Percentiles rank a stretch among this genome's conserved stretches.
Evolutionary conservation across 2,329 filamentous ascomycete genomes (phyloP).

Genomic region (Pseudovirgaria hyperparasitica): DNA sequence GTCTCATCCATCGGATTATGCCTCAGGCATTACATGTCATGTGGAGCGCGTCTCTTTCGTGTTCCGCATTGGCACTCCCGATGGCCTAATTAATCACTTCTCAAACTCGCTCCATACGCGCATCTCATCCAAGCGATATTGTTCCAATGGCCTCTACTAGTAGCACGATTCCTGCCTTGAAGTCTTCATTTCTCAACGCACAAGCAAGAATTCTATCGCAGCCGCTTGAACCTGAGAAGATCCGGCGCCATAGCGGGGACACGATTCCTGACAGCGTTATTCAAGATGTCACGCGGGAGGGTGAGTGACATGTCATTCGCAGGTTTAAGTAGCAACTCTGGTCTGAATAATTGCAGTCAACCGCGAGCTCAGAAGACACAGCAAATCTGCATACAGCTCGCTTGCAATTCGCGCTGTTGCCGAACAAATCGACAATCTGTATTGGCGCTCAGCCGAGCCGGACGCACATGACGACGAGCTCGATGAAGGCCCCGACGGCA

Average conservation of each 20-base stretch:
- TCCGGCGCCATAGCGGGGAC: conserved; percentile 39
- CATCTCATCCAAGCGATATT: too few relatives aligned
- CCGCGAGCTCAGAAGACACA: conserved; percentile 50
- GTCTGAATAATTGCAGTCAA: conserved; percentile 38
- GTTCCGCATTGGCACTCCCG: too few relatives aligned
- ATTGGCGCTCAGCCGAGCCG: conserved; percentile 37
- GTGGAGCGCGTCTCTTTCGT: too few relatives aligned
- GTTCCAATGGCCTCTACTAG: background rate
- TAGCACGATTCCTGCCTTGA: conserved; percentile 42
- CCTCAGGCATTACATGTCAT: too few relatives aligned
- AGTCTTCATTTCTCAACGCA: conserved; percentile 49
- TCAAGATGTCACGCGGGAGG: conserved; percentile 38
- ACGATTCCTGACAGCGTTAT: conserved; percentile 35
- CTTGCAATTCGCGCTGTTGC: conserved; percentile 59
- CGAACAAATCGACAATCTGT: conserved; percentile 58
- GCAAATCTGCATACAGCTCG: conserved; percentile 51
- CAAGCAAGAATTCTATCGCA: conserved; percentile 53
- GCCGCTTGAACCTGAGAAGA: conserved; percentile 41
- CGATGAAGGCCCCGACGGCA: conserved; percentile 25
- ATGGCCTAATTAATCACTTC: too few relatives aligned
- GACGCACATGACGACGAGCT: conserved; percentile 18
- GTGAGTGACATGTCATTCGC: conserved; percentile 14
- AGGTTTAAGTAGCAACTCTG: background rate
- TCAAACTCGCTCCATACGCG: too few relatives aligned
- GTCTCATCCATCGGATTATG: too few relatives aligned